Percentiles rank a stretch among this genome's conserved stretches.
phyloP scores from a whole-genome alignment of 129 eudicot species.

The Lonicera japonica region DNA sequence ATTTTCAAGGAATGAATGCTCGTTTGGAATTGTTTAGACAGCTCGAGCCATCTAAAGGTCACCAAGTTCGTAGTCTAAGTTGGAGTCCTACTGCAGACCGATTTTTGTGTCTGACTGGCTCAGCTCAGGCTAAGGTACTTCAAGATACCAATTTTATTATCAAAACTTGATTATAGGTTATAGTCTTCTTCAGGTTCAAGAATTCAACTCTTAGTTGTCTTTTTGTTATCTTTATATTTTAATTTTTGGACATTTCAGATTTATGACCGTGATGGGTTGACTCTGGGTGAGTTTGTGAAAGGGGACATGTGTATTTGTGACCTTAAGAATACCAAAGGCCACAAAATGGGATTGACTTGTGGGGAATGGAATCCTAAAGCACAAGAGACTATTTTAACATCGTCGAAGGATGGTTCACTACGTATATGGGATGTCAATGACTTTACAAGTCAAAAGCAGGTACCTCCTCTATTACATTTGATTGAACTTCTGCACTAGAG shows the following conservation, averaged over 20 bases:
- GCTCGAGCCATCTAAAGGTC: slow-evolving; percentile 95
- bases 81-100: slow-evolving; percentile 95
- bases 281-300: slow-evolving; percentile 87
- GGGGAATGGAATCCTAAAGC: slow-evolving; percentile 98
- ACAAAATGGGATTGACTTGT: slow-evolving; percentile 89
- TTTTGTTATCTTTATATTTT: slow-evolving; percentile 2
- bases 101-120: slow-evolving; percentile 92
- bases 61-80: slow-evolving; percentile 94
- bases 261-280: slow-evolving; percentile 96
- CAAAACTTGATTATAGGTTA: too few relatives aligned
- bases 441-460: slow-evolving; percentile 92
- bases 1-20: slow-evolving; percentile 99
- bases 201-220: neutral
- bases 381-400: slow-evolving; percentile 80
- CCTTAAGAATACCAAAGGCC: slow-evolving; percentile 96
- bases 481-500: slow-evolving; percentile 19
- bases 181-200: neutral
- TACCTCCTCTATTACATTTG: neutral
- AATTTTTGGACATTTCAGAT: slow-evolving; percentile 48
- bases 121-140: slow-evolving; percentile 94
- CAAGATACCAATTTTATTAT: neutral
- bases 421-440: slow-evolving; percentile 99
- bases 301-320: slow-evolving; percentile 99
- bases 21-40: slow-evolving; percentile 92
- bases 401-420: slow-evolving; percentile 95